A percentile compares a stretch with the other conserved stretches of the same genome.
Evolutionary conservation across 441 rosid species (phyloP).

Genomic region (Bruguiera hainesii): DNA sequence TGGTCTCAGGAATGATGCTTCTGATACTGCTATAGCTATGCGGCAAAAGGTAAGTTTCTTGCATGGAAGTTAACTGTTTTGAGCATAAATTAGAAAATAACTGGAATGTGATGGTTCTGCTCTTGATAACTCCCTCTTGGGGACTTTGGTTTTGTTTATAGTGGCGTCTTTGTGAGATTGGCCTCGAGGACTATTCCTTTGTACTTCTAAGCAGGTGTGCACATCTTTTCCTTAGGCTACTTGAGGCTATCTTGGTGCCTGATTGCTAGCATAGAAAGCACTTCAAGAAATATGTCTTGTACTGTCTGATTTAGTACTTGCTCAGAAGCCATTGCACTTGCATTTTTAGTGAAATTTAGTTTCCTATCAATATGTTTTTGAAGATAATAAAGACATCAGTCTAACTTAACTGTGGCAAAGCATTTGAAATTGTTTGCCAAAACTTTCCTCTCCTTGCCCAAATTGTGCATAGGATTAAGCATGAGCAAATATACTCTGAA

Average conservation of each 20-base stretch:
- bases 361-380: too few species aligned
- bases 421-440: too few species aligned
- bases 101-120: constrained; percentile 21
- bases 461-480: background rate
- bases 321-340: too few species aligned
- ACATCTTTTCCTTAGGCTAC: constrained; percentile 7
- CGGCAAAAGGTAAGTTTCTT: constrained; percentile 74
- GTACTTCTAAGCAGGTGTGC: constrained; percentile 90
- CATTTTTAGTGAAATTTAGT: too few species aligned
- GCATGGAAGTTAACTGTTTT: constrained; percentile 8
- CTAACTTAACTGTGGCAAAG: too few species aligned
- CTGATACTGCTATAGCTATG: constrained; percentile 92
- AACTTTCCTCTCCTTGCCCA: too few species aligned
- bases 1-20: constrained; percentile 92
- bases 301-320: too few species aligned
- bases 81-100: constrained; percentile 13
- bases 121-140: background rate
- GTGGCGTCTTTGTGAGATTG: constrained; percentile 99
- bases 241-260: background rate
- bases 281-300: too few species aligned
- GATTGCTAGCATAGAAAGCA: background rate
- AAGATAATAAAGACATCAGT: too few species aligned
- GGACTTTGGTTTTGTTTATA: constrained; percentile 27
- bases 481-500: background rate
- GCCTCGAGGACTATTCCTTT: constrained; percentile 93